Evolutionary conservation across 2,329 filamentous ascomycete species (phyloP), one percentile per base, ranked within the genome.

Genomic region (Claviceps sorghi): DNA sequence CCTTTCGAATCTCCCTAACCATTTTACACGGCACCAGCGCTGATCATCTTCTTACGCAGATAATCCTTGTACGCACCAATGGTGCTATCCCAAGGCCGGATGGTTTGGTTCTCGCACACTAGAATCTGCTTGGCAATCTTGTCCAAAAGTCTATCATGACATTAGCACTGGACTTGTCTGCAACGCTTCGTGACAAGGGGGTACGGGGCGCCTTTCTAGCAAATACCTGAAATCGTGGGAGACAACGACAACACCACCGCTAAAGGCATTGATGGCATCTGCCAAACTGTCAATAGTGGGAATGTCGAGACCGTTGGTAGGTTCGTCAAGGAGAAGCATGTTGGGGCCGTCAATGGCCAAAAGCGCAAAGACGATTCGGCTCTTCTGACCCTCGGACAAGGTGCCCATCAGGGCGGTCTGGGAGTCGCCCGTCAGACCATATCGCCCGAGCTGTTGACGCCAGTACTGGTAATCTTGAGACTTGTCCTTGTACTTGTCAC

Each of bases 41-140:
- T 80, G 65, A 95, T 74, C 93, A 98, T 98, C 88, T 97, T 97
- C 84, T 97, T 97, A 68, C 91, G 84, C 65, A 98, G 80, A 73
- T 96, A 82, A 75, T 94, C 87, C 87, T 98, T 98, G 87, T 98
- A 98, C 55, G 89, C 83, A 61, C 84, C 84, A 65, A 98, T 98
- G 58, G 72, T 75, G 62, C 91, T 91, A 57, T 91, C 83, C 93
- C 93, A 98, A 63, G 81, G 73, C 62, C 79, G 83, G 62, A 97
- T 89, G 15, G 89, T 90, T 79, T 90, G 89, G 82, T 98, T 89
- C 75, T 98, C 93, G 72, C 94, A 98, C 53, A 98, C 93, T 74
- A 98, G 83, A 71, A 98, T 98, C 71, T 98, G 88, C 80, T 98
- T 98, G 62, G 93, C 93, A 69, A 98, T 97, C 79, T 95, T 96